A percentile compares a stretch with the other conserved stretches of the same genome.
phyloP scores from a whole-genome alignment of 345 rosid genomes.

The Noccaea bulbosa region DNA sequence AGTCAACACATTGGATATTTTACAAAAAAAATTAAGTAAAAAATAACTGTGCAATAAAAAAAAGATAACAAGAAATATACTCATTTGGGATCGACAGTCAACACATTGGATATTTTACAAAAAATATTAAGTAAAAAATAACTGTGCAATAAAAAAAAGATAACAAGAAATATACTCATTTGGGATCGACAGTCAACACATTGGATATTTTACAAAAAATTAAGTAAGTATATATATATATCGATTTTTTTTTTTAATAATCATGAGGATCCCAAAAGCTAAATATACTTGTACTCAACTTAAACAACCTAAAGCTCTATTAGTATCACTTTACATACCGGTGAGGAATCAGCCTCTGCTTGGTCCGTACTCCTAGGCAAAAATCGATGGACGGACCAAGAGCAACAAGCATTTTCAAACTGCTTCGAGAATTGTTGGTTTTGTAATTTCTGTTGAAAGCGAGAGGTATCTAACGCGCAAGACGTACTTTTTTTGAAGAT shows the following conservation, averaged over 20 bases:
- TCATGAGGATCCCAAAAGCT: not conserved
- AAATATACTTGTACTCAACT: not conserved
- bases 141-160: not conserved
- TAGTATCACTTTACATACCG: not conserved
- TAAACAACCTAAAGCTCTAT: not conserved
- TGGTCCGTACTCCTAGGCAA: not conserved
- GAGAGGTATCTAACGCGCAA: not conserved
- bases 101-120: no score
- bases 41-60: no score
- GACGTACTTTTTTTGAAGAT: not conserved
- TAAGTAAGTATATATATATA: no score
- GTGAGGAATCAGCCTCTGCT: slow-evolving; percentile 1
- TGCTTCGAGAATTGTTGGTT: not conserved
- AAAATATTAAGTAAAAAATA: no score
- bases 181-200: not conserved
- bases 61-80: no score
- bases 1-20: no score
- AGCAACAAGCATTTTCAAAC: not conserved
- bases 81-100: no score
- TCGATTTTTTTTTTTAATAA: no score
- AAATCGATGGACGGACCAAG: not conserved
- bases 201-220: not conserved
- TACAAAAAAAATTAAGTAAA: no score
- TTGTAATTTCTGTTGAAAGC: not conserved
- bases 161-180: not conserved